These are phyloP conservation scores for Ochromonas danica DNA, from an alignment of 108 stramenopile genomes.

Conservation along the genomic window DNA sequence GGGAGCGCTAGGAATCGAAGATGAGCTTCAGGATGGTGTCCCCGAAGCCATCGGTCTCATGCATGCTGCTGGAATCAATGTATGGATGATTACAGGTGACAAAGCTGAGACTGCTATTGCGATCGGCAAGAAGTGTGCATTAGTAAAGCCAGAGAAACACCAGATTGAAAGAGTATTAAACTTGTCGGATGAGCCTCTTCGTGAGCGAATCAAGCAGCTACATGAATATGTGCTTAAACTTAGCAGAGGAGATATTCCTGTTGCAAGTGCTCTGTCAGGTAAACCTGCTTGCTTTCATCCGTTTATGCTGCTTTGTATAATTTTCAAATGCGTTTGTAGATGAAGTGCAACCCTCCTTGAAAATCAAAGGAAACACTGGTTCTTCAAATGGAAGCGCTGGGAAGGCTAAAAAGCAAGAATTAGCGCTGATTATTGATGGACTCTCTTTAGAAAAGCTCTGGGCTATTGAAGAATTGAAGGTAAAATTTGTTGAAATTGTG, in stretches of 20 bases:
- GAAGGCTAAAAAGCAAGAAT: not conserved
- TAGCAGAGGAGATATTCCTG: too few species aligned
- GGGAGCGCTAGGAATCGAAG: slow-evolving; percentile 95
- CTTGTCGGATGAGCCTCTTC: not conserved
- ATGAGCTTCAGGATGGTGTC: slow-evolving; percentile 91
- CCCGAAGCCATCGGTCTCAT: slow-evolving; percentile 82
- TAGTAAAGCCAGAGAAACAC: not conserved
- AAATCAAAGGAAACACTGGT: too few species aligned
- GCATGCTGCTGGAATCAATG: slow-evolving; percentile 81
- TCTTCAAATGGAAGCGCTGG: not conserved
- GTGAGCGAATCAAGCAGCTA: not conserved
- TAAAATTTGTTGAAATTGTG: slow-evolving; percentile 62
- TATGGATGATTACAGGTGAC: slow-evolving; percentile 98
- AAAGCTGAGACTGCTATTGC: slow-evolving; percentile 96
- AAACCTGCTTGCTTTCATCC: too few species aligned
- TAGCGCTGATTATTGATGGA: slow-evolving; percentile 85
- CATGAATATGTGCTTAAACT: not conserved
- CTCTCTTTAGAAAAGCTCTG: slow-evolving; percentile 71
- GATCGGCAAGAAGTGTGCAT: slow-evolving; percentile 63
- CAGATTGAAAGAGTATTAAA: not conserved
- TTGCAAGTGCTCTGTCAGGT: too few species aligned
- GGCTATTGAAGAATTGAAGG: not conserved
- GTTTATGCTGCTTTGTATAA: too few species aligned
- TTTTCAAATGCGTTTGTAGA: too few species aligned
- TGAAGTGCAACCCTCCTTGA: too few species aligned